Base-by-base conservation (phyloP, 805 yeast genomes). In the Ogataea methylovora region DNA sequence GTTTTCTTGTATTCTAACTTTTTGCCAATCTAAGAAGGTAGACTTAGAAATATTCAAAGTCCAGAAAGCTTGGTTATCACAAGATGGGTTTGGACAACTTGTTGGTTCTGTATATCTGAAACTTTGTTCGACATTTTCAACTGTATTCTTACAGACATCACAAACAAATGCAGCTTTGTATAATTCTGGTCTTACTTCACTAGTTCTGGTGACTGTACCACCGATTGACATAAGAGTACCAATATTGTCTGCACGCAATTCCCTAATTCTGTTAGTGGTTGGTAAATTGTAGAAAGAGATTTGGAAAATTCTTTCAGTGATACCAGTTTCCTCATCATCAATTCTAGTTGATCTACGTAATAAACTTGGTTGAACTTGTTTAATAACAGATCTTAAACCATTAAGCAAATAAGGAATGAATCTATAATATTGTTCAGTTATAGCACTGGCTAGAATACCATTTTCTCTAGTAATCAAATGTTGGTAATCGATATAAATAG, bases 61-160 rank as follows among this genome's bases (percentile, higher is more conserved):
- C 94, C 96, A 90, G 36, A 76, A 68, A 2, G 83, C 71, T 52
- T 86, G 86, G 60, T 90, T 90, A 37, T 76, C 84, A 64, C 98
- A 90, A 10, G 81, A 73, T 9, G 90, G 88, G 43, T 79, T 82
- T 18, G 88, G 84, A 61, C 98, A 92, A 43, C 82, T 76, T 3
- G 92, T 81, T 29, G 98, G 98, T 57, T 90, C 96, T 9, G 97
- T 90, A 61, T 79, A 92, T 52, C 78, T 83, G 70, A 90, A 92
- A 28, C 79, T 74, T 61, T 92, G 98, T 52, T 92, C 97, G 15
- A 92, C 83, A 41, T 86, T 88, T 46, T 84, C 90, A 13, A 88
- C 80, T 1, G 81, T 64, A 0, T 96, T 84, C 33, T 83, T 73
- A 58, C 98, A 92, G 53, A 76, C 64, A 48, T 85, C 95, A 65